Percentiles rank a stretch among this genome's conserved stretches.
phyloP scores from a whole-genome alignment of 83 land plant genomes.

The Diphasiastrum complanatum region DNA sequence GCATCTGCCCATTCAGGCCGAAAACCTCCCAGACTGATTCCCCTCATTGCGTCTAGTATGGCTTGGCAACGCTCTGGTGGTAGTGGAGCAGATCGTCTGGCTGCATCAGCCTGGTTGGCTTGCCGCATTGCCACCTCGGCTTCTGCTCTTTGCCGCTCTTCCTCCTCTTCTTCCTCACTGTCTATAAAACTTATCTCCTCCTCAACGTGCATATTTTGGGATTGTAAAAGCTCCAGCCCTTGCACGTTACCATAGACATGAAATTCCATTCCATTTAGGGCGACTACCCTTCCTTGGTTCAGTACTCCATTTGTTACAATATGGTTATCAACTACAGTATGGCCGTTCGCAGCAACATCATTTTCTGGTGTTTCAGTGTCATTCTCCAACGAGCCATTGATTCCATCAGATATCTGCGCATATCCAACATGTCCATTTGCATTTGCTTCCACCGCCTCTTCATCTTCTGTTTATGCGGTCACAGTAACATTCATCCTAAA shows the following conservation, averaged over 20 bases:
- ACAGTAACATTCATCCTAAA: too few species aligned
- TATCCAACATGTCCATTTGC: too few species aligned
- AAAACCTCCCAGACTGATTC: conserved; percentile 14
- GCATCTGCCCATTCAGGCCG: conserved; percentile 20
- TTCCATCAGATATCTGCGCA: too few species aligned
- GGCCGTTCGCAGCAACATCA: too few species aligned
- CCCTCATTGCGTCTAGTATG: conserved; percentile 14
- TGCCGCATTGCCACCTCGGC: background rate
- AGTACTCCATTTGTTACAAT: too few species aligned
- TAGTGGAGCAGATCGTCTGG: conserved; percentile 13
- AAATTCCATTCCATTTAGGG: conserved; percentile 21
- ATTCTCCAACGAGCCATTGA: too few species aligned
- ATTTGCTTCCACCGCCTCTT: too few species aligned
- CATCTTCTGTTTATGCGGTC: too few species aligned
- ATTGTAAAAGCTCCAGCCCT: conserved; percentile 2
- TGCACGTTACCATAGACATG: conserved; percentile 12
- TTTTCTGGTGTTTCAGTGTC: too few species aligned
- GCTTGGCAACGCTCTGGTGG: conserved; percentile 16
- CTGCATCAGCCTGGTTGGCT: conserved; percentile 24
- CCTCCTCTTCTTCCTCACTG: conserved; percentile 18
- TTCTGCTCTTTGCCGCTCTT: conserved; percentile 17
- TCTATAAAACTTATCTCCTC: background rate
- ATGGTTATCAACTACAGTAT: too few species aligned
- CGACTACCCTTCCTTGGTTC: too few species aligned
- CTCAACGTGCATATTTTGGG: background rate